A percentile compares a stretch with the other conserved stretches of the same genome.
phyloP scores from a whole-genome alignment of 106 monocot genomes.

The Platanthera guangdongensis region DNA sequence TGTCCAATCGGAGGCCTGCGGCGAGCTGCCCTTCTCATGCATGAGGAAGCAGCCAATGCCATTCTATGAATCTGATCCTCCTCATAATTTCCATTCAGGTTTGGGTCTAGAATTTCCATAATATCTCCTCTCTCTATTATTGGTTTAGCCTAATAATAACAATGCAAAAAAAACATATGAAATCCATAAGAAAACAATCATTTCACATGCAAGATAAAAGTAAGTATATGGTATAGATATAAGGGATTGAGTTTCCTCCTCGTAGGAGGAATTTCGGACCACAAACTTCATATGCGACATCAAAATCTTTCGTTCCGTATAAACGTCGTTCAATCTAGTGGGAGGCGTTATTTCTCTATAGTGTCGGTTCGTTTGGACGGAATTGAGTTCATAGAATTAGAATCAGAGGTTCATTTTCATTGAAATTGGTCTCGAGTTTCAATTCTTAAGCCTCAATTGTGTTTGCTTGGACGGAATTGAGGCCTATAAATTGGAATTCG shows the following conservation, averaged over 20 bases:
- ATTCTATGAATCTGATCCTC: constrained; percentile 52
- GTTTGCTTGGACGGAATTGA: too few species aligned
- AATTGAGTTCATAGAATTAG: too few species aligned
- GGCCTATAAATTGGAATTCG: too few species aligned
- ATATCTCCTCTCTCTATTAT: constrained; percentile 52
- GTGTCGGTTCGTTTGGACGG: too few species aligned
- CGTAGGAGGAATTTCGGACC: neutral
- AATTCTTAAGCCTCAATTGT: too few species aligned
- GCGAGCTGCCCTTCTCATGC: constrained; percentile 54
- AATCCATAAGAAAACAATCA: neutral
- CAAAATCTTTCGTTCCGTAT: too few species aligned
- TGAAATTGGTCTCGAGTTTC: too few species aligned
- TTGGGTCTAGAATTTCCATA: constrained; percentile 46
- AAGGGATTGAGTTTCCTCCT: neutral
- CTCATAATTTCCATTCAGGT: constrained; percentile 41
- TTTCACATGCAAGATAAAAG: neutral
- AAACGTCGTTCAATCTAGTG: too few species aligned
- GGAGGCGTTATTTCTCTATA: too few species aligned
- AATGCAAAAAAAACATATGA: neutral
- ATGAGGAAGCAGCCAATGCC: constrained; percentile 53
- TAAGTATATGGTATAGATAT: neutral
- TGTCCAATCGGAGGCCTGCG: constrained; percentile 69
- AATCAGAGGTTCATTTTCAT: too few species aligned
- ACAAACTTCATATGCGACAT: too few species aligned
- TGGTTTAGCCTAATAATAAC: constrained; percentile 43